Base-by-base conservation (phyloP, 2,329 filamentous ascomycete species). In the Nemania serpens region DNA sequence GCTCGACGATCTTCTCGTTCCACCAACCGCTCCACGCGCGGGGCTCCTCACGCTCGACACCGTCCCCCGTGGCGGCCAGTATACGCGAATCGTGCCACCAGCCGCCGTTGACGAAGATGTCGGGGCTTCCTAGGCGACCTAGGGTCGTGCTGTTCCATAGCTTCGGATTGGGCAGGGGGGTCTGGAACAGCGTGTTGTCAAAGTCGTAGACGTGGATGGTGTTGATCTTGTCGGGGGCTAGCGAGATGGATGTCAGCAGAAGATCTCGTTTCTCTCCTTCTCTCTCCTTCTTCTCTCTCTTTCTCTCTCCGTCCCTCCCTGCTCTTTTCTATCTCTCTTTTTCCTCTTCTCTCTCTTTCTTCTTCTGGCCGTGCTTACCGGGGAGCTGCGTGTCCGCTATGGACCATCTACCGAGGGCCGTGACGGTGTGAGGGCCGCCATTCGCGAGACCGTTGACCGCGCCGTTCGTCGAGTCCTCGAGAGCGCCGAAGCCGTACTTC, bases 21-120 rank as follows among this genome's bases (percentile, higher is more conserved):
- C 95, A 99, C 90, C 91, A 97, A 37, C 93, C 93, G 59, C 90
- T 81, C 94, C 94, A 99, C 10, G 85, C 93, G 22, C 88, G 87
- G 43, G 84, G 80, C 75, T 98, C 93, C 76, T 98, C 95, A 59
- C 85, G 85, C 53, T 91, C 91, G 5, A 89, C 74, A 15, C 95
- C 95, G 59, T 92, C 84, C 54, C 95, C 95, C 1, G 93, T 97
- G 1, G 93, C 88, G 11, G 89, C 87, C 22, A 99, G 86, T 64
- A 99, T 93, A 65, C 86, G 87, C 45, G 87, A 85, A 72, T 98
- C 93, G 76, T 99, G 95, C 95, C 95, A 99, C 95, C 95, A 99
- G 64, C 94, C 93, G 66, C 93, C 94, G 67, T 89, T 90, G 63
- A 87, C 79, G 69, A 98, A 91, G 54, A 85, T 82, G 66, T 96